These are phyloP conservation scores for Amborella trichopoda DNA, from an alignment of 164 flowering plant species.

Conservation along the genomic window DNA sequence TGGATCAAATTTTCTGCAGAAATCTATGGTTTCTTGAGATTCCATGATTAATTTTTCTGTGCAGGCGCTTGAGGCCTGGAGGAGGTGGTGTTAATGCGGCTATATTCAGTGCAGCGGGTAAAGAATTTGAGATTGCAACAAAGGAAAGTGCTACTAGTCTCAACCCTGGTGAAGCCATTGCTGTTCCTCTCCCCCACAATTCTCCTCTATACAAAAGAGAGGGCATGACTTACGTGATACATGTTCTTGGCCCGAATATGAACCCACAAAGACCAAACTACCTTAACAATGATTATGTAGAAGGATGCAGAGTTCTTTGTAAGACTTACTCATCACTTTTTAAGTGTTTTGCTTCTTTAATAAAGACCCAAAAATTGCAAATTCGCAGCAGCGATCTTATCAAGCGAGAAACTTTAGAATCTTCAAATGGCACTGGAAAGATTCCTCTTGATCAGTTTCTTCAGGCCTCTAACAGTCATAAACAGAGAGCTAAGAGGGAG, in stretches of 20 bases:
- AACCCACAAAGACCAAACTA: conserved; percentile 78
- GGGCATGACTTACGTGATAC: conserved; percentile 95
- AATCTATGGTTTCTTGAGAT: not conserved
- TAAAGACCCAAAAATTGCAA: conserved; percentile 10
- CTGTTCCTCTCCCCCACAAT: conserved; percentile 63
- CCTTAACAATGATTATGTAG: conserved; percentile 55
- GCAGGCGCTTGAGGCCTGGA: conserved; percentile 89
- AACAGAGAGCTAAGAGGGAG: conserved; percentile 43
- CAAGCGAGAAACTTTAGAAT: conserved; percentile 11
- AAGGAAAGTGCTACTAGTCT: conserved; percentile 57
- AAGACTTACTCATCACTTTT: conserved; percentile 80
- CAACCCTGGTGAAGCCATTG: conserved; percentile 58
- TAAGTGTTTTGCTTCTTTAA: conserved; percentile 50
- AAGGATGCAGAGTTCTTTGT: conserved; percentile 65
- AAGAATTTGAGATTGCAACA: conserved; percentile 62
- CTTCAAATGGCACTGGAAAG: conserved; percentile 7
- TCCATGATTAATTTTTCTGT: conserved; percentile 7
- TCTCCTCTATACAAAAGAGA: conserved; percentile 61
- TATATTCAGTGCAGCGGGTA: conserved; percentile 80
- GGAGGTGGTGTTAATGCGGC: conserved; percentile 99
- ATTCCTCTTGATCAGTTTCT: conserved; percentile 7
- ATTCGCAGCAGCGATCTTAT: conserved; percentile 6
- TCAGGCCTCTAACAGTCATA: too few species aligned
- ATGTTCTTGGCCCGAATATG: conserved; percentile 98
- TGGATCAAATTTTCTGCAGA: too few species aligned